Percentiles rank a stretch among this genome's conserved stretches.
Evolutionary conservation across 139 green algal genomes (phyloP).

Genomic region (Prasinococcaceae sp.): DNA sequence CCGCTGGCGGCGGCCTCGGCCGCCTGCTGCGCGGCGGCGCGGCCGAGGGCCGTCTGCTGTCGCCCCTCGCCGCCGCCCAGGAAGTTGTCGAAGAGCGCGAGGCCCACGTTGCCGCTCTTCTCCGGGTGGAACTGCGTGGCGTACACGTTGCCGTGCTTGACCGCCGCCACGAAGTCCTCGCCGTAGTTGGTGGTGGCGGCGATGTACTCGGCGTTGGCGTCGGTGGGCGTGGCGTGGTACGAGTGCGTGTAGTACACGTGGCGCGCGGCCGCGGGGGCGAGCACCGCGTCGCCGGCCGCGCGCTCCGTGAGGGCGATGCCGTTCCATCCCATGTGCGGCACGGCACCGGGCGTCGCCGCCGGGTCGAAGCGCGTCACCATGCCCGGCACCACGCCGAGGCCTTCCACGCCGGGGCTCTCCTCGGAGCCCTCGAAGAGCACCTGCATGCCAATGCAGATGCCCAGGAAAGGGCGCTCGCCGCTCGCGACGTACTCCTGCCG

Average conservation of each 20-base stretch:
- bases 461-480: conserved; percentile 74
- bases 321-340: conserved; percentile 99
- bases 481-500: conserved; percentile 14
- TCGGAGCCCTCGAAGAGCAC: conserved; percentile 90
- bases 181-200: conserved; percentile 79
- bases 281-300: no score
- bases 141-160: conserved; percentile 63
- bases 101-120: conserved; percentile 71
- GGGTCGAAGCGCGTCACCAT: conserved; percentile 62
- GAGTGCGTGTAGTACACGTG: conserved; percentile 98
- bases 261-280: conserved; percentile 41
- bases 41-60: no score
- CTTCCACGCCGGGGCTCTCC: conserved; percentile 68
- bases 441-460: conserved; percentile 96
- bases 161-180: conserved; percentile 62
- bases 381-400: conserved; percentile 80
- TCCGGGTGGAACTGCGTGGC: conserved; percentile 95
- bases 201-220: conserved; percentile 78
- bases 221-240: conserved; percentile 38
- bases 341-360: no score
- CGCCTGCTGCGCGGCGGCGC: no score
- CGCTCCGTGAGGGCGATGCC: no score
- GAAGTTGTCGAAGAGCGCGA: conserved; percentile 62
- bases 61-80: no score
- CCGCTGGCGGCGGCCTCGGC: no score